Base-by-base conservation (phyloP, 768 basidiomycete species). In the Hirschioporus abietinus region DNA sequence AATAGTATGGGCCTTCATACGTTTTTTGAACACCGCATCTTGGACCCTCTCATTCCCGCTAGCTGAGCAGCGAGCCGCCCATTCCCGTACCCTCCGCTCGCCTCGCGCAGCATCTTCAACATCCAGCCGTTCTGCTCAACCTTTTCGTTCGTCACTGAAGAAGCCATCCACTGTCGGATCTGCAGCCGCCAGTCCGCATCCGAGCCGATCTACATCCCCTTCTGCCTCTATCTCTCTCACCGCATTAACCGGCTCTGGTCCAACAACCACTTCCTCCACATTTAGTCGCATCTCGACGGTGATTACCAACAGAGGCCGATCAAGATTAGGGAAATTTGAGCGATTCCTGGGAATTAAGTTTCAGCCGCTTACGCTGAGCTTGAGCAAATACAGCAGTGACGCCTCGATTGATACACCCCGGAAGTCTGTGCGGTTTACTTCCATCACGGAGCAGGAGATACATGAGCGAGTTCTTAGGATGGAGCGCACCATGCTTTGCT, bases 1-100 rank as follows among this genome's bases (percentile, higher is more conserved):
- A 76, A 92, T 92, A 68, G 87, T 88, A 91, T 92, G 89, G 90
- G 90, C 23, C 81, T 92, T 25, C 90, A 92, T 74, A 78, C 89
- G 34, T n/a, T n/a, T 91, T 90, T 6, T 85, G 88, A 42, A 92
- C 90, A 0, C 90, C 90, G 3, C 90, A 91, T 73, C 76, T 91
- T 30, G 68, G 77, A 1, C 73, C 77, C 25, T 67, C 71, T 25
- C 76, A 76, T 36, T 70, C 77, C 6, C 59, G 58, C 24, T 57
- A 42, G 58, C 66, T 36, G 20, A 64, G 58, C 24, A 42, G 65
- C 59, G 76, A 63, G 69, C 66, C 57, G 24, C 61, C 64, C 65
- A 52, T 10, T 25, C 58, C 59, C 68, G 7, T 70, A 63, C 70
- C 63, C 67, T 3, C 35, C 60, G 65, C 63, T 20, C 23, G 35